Base-by-base conservation (phyloP, 768 basidiomycete genomes). In the Agrocybe pediades region DNA sequence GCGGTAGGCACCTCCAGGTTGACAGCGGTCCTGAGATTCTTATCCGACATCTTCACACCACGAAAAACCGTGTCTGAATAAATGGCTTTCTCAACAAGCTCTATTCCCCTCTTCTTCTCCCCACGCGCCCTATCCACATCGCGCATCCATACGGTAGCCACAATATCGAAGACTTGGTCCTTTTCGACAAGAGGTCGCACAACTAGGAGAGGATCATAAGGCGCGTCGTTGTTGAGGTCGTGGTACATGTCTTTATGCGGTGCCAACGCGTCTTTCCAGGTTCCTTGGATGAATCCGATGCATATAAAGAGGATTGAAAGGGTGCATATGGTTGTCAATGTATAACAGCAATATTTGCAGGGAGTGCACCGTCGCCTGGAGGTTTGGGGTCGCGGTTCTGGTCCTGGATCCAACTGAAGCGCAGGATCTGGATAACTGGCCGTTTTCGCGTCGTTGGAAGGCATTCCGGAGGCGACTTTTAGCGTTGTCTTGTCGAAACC, bases 61-160 rank as follows among this genome's bases (percentile, higher is more conserved):
- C 53, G 57, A 41, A 72, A 71, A 0, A 72, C 62, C 13, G 64
- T 64, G 9, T 64, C 70, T 0, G 69, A 66, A 30, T 56, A 72
- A 7, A 66, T 54, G 9, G 53, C 39, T 0, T 47, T 60, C 52
- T 57, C 59, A 9, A 26, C 16, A 21, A 53, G 15, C 13, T 24
- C 45, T 16, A 41, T 8, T n/a, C 7, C 19, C 13, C 15, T 48
- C n/a, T 6, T 20, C 13, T n/a, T 17, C 7, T 5, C 42, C 41
- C 23, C 41, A 23, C 13, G 9, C 20, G 4, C 20, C 9, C 1
- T 9, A 44, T 23, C 21, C 3, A 16, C 42, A 2, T 44, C 42
- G 21, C 58, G 56, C 8, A 53, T 15, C 62, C 62, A 63, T 19
- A 63, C 57, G 43, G 62, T 63, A 7, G 59, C 59, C 2, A 63